Evolutionary conservation across 2,329 filamentous ascomycete genomes (phyloP).

Genomic region (Immersiporthe knoxdaviesiana): DNA sequence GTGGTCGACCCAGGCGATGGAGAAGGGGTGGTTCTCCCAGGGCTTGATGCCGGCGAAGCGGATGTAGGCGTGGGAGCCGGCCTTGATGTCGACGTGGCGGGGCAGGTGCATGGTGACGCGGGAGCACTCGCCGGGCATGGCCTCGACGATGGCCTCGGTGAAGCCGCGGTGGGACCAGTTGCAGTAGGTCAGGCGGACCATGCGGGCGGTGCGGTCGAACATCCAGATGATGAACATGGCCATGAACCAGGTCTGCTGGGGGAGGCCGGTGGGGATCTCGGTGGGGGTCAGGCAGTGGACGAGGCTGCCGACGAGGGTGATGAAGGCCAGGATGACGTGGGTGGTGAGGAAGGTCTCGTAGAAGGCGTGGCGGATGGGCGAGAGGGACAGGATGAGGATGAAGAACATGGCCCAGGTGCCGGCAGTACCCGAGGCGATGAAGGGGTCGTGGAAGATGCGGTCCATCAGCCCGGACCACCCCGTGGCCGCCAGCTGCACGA

Average conservation of each 20-base stretch:
- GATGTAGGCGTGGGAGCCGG: slow-evolving; percentile 76
- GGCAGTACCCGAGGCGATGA: slow-evolving; percentile 68
- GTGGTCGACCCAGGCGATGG: slow-evolving; percentile 73
- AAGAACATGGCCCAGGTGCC: slow-evolving; percentile 64
- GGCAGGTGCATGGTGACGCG: slow-evolving; percentile 73
- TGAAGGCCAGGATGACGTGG: slow-evolving; percentile 75
- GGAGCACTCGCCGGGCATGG: slow-evolving; percentile 70
- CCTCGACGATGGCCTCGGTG: slow-evolving; percentile 68
- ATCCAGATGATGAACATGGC: slow-evolving; percentile 78
- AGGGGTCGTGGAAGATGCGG: slow-evolving; percentile 60
- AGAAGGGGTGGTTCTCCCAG: slow-evolving; percentile 80
- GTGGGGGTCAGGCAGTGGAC: slow-evolving; percentile 72
- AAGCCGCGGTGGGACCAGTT: slow-evolving; percentile 65
- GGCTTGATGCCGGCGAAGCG: slow-evolving; percentile 67
- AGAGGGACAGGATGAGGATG: slow-evolving; percentile 71
- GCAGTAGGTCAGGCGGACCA: slow-evolving; percentile 65
- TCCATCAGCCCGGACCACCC: slow-evolving; percentile 63
- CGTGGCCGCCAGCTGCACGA: slow-evolving; percentile 68
- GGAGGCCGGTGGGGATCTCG: slow-evolving; percentile 64
- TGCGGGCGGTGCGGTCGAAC: slow-evolving; percentile 67
- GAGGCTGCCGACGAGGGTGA: slow-evolving; percentile 73
- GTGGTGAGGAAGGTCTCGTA: slow-evolving; percentile 94
- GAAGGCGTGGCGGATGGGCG: slow-evolving; percentile 86
- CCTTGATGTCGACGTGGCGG: slow-evolving; percentile 65
- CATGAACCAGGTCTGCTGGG: slow-evolving; percentile 75